Conservation (phyloP, 139 green algal species). For the Chlorella sorokiniana region DNA sequence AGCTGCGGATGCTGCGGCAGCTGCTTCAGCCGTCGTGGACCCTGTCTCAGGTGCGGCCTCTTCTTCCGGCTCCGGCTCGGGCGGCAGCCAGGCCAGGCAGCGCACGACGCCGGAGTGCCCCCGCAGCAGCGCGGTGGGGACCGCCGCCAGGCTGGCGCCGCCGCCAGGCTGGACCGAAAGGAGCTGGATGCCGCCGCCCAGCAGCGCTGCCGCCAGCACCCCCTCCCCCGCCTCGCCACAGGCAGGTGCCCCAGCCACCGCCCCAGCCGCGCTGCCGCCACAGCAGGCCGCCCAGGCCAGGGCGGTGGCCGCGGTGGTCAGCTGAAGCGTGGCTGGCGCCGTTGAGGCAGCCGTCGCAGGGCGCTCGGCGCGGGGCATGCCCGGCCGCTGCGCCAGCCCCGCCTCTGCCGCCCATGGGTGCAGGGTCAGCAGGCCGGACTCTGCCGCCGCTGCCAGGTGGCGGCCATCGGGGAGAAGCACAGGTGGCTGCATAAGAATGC, state of each 20-base stretch:
- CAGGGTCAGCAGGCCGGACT: background rate
- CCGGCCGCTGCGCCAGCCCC: background rate
- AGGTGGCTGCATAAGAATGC: slow-evolving; percentile 4
- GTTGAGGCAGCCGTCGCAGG: too few relatives aligned
- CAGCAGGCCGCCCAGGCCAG: background rate
- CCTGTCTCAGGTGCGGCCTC: background rate
- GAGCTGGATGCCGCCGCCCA: slow-evolving; percentile 15
- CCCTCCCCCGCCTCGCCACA: background rate
- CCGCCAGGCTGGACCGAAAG: background rate
- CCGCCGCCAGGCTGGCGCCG: background rate
- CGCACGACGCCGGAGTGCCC: slow-evolving; percentile 14
- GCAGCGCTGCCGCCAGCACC: slow-evolving; percentile 9
- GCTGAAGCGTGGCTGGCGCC: background rate
- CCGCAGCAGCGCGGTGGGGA: background rate
- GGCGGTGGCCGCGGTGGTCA: background rate
- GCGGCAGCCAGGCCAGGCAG: slow-evolving; percentile 4
- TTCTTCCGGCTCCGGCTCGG: background rate
- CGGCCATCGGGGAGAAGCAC: slow-evolving; percentile 1
- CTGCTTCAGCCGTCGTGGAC: background rate
- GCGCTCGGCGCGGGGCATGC: too few relatives aligned
- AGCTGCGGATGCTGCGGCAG: too few relatives aligned
- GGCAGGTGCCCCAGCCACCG: too few relatives aligned
- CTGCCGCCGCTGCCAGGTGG: slow-evolving; percentile 1
- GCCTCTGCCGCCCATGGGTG: slow-evolving; percentile 13
- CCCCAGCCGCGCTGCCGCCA: background rate